Conservation (phyloP, 2,329 filamentous ascomycete genomes). For the Mycogone perniciosa region DNA sequence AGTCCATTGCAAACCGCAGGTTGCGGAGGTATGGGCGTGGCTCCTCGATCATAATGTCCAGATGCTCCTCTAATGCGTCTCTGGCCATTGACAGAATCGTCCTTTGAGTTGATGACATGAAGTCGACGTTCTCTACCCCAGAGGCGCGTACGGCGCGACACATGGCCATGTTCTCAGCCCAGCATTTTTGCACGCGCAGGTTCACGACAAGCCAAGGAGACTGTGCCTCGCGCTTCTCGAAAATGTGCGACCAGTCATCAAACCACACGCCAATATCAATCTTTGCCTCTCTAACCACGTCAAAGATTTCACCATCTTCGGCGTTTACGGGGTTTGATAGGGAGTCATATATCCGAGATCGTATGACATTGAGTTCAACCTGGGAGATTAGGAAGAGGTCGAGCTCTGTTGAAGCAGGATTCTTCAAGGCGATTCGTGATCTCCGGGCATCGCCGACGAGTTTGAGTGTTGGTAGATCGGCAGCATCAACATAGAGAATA, state of each 20-base stretch:
- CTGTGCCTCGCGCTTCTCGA: slow-evolving; percentile 13
- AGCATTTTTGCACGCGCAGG: slow-evolving; percentile 45
- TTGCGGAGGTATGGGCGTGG: slow-evolving; percentile 42
- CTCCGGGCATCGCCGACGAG: slow-evolving; percentile 39
- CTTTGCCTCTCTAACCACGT: slow-evolving; percentile 37
- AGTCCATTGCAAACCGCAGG: slow-evolving; percentile 49
- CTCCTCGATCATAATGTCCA: slow-evolving; percentile 41
- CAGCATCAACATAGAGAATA: slow-evolving; percentile 39
- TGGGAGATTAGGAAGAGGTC: slow-evolving; percentile 48
- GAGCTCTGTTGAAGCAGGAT: slow-evolving; percentile 36
- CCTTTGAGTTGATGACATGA: slow-evolving; percentile 43
- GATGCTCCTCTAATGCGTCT: slow-evolving; percentile 42
- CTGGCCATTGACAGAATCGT: slow-evolving; percentile 45
- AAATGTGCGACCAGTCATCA: slow-evolving; percentile 28
- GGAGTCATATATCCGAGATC: slow-evolving; percentile 31
- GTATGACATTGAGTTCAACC: slow-evolving; percentile 33
- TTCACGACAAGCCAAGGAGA: slow-evolving; percentile 36
- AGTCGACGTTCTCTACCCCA: slow-evolving; percentile 24
- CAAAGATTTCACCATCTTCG: slow-evolving; percentile 30
- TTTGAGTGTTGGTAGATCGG: slow-evolving; percentile 19
- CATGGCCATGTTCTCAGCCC: slow-evolving; percentile 46
- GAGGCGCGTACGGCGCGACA: slow-evolving; percentile 42
- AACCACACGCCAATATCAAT: slow-evolving; percentile 46
- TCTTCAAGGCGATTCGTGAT: slow-evolving; percentile 38
- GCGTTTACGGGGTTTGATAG: slow-evolving; percentile 21